Percentiles rank a stretch among this genome's conserved stretches.
Evolutionary conservation across 2,329 filamentous ascomycete genomes (phyloP).

Genomic region (Polytolypa hystricis): DNA sequence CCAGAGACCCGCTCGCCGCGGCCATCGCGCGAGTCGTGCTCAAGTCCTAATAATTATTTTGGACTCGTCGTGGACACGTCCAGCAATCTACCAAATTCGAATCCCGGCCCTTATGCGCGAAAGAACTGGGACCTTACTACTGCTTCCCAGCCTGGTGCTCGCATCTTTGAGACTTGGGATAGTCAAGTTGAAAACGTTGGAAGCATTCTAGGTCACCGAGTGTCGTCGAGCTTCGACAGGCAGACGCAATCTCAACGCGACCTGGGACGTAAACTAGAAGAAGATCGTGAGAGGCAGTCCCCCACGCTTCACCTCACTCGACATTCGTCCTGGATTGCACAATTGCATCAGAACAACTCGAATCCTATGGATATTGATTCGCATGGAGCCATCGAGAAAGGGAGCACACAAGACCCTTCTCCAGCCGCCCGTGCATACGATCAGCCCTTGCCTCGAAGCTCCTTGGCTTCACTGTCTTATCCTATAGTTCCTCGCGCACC

Average conservation of each 20-base stretch:
- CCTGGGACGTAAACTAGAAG: constrained; percentile 3
- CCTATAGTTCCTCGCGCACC: too few species aligned
- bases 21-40: constrained; percentile 16
- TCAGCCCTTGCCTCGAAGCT: too few species aligned
- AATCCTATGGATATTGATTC: constrained; percentile 5
- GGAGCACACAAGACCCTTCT: too few species aligned
- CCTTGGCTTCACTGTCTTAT: too few species aligned
- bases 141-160: too few species aligned
- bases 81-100: constrained; percentile 52
- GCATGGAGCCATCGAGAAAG: too few species aligned
- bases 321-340: background rate
- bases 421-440: too few species aligned
- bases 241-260: constrained; percentile 6
- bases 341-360: background rate
- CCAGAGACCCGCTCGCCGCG: constrained; percentile 36
- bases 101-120: constrained; percentile 46
- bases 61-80: constrained; percentile 56
- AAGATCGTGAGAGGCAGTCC: constrained; percentile 3
- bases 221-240: constrained; percentile 7
- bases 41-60: constrained; percentile 74
- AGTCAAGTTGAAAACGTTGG: constrained; percentile 45
- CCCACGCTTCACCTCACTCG: background rate
- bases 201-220: constrained; percentile 9
- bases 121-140: constrained; percentile 66
- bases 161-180: too few species aligned